Conservation (phyloP, 768 basidiomycete genomes). For the Russula sp. region DNA sequence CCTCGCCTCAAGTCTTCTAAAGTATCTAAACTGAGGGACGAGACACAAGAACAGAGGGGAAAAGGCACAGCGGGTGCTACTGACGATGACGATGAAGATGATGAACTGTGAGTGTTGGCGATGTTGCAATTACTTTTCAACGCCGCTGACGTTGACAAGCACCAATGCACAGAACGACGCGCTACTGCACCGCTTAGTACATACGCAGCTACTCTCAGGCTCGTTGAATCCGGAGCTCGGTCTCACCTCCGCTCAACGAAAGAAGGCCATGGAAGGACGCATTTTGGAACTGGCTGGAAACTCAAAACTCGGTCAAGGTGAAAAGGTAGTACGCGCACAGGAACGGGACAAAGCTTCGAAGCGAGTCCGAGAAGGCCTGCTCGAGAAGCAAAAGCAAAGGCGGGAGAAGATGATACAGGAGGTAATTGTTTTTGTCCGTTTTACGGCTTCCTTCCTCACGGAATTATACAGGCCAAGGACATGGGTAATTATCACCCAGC, state of each 20-base stretch:
- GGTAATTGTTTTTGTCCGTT: conserved; percentile 43
- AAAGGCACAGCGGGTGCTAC: conserved; percentile 36
- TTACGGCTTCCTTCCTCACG: conserved; percentile 4
- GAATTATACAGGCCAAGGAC: conserved; percentile 62
- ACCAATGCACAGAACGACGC: conserved; percentile 77
- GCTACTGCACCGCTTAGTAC: conserved; percentile 71
- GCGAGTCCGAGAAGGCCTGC: conserved; percentile 66
- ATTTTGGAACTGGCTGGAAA: conserved; percentile 67
- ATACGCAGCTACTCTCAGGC: conserved; percentile 75
- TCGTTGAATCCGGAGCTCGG: conserved; percentile 61
- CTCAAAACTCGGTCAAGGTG: conserved; percentile 73
- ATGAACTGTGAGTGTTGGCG: conserved; percentile 48
- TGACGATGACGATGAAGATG: conserved; percentile 49
- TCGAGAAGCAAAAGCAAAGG: conserved; percentile 57
- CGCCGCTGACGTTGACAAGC: conserved; percentile 40
- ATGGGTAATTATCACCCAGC: conserved; percentile 81
- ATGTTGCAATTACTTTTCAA: neutral
- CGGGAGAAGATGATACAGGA: conserved; percentile 59
- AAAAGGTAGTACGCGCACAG: conserved; percentile 52
- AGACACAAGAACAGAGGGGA: conserved; percentile 23
- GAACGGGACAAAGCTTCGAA: conserved; percentile 73
- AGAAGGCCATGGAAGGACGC: conserved; percentile 74
- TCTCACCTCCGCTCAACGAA: conserved; percentile 61
- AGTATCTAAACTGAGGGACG: conserved; percentile 53
- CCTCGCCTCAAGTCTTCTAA: conserved; percentile 64